These are phyloP conservation scores for Rhododendron ferrugineum DNA, from an alignment of 148 eudicot genomes.

Conservation along the genomic window DNA sequence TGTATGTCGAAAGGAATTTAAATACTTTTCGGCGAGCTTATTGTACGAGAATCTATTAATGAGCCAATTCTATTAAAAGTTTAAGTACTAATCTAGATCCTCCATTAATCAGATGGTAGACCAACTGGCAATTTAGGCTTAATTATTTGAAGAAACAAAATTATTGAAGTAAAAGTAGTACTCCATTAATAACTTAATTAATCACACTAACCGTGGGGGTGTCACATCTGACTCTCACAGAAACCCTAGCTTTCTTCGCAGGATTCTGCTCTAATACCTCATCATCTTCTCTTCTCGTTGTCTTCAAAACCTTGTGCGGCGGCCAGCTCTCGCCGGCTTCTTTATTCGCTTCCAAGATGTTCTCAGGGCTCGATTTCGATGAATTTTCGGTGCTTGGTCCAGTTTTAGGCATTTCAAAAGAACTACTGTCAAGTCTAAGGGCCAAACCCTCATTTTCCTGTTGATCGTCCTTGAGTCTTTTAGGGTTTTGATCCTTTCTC, in stretches of 20 bases:
- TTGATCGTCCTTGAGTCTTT: slow-evolving; percentile 11
- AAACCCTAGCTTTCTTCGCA: slow-evolving; percentile 76
- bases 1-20: neutral
- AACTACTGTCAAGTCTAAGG: slow-evolving; percentile 50
- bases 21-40: neutral
- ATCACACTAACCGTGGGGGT: slow-evolving; percentile 65
- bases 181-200: neutral
- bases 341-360: slow-evolving; percentile 40
- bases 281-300: slow-evolving; percentile 43
- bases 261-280: slow-evolving; percentile 64
- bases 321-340: slow-evolving; percentile 31
- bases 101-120: too few species aligned
- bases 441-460: slow-evolving; percentile 32
- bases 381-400: neutral
- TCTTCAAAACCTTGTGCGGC: slow-evolving; percentile 23
- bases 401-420: slow-evolving; percentile 22
- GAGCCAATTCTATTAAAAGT: too few species aligned
- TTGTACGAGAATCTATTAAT: too few species aligned
- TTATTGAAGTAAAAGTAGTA: neutral
- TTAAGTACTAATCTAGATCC: too few species aligned
- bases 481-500: slow-evolving; percentile 13
- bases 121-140: too few species aligned
- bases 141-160: neutral
- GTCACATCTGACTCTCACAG: slow-evolving; percentile 82
- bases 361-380: slow-evolving; percentile 32